Percentiles rank a stretch among this genome's conserved stretches.
Evolutionary conservation across 305 asterid genomes (phyloP).

Genomic region (Solanum hybrid): DNA sequence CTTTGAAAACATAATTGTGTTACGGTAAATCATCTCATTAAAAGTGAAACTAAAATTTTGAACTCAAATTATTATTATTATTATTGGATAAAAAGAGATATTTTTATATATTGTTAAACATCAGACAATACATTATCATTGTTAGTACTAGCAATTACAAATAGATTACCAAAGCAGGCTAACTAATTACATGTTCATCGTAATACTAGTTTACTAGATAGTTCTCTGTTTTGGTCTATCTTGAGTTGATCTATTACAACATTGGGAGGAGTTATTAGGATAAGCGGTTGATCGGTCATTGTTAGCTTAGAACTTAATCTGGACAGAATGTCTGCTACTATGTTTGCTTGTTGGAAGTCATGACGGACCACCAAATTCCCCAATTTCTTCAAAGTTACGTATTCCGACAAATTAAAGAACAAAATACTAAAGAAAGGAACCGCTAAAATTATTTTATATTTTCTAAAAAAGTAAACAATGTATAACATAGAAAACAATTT

Average conservation of each 20-base stretch:
- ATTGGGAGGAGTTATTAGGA: neutral
- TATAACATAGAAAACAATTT: neutral
- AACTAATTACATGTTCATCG: neutral
- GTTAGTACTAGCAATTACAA: neutral
- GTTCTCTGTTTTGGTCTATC: too few relatives aligned
- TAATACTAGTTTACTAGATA: neutral
- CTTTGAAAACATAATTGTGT: neutral
- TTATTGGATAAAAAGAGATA: neutral
- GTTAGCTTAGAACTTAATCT: neutral
- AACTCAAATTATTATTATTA: neutral
- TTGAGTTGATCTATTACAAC: too few relatives aligned
- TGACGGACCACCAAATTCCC: neutral
- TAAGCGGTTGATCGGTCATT: neutral
- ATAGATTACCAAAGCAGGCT: neutral
- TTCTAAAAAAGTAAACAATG: neutral
- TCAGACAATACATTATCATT: too few relatives aligned
- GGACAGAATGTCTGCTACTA: too few relatives aligned
- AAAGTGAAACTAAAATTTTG: neutral
- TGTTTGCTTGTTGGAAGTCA: too few relatives aligned
- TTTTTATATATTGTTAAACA: too few relatives aligned
- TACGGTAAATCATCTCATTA: neutral
- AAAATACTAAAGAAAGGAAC: neutral
- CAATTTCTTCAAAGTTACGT: neutral
- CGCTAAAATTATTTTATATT: neutral
- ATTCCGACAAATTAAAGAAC: neutral